phyloP scores from a whole-genome alignment of 2,329 filamentous ascomycete species.

The Pseudogymnoascus sp. region DNA sequence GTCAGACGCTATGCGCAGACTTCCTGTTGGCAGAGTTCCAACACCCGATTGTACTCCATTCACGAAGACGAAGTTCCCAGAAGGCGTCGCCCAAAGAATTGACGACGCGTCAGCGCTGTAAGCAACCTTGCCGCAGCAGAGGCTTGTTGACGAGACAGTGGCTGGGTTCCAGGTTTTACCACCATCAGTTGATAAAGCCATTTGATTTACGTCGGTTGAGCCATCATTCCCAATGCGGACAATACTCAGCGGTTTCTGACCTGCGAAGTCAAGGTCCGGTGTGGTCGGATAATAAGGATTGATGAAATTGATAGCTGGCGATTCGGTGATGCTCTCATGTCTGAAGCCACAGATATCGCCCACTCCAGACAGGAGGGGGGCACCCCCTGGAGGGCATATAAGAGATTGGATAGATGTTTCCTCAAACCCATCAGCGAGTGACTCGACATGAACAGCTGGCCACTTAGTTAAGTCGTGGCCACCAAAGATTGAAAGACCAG shows the following conservation, averaged over 20 bases:
- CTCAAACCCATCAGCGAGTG: constrained; percentile 48
- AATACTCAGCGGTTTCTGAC: constrained; percentile 33
- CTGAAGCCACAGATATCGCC: constrained; percentile 47
- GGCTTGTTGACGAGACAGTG: constrained; percentile 38
- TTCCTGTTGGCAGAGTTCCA: not conserved
- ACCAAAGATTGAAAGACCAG: constrained; percentile 47
- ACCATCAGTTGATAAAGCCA: constrained; percentile 43
- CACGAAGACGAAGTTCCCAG: constrained; percentile 33
- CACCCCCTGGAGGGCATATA: constrained; percentile 42
- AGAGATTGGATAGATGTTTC: constrained; percentile 45
- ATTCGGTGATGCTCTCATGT: constrained; percentile 19
- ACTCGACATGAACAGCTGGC: constrained; percentile 42
- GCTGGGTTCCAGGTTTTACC: constrained; percentile 44
- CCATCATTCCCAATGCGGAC: constrained; percentile 43
- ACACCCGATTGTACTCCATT: not conserved
- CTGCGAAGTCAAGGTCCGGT: constrained; percentile 13
- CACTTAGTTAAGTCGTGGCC: constrained; percentile 49
- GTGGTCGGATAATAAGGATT: constrained; percentile 7
- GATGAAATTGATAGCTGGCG: constrained; percentile 1
- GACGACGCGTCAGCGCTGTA: constrained; percentile 45
- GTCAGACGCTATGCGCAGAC: constrained; percentile 41
- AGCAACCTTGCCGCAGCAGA: constrained; percentile 36
- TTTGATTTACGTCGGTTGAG: constrained; percentile 30
- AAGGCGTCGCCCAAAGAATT: constrained; percentile 40
- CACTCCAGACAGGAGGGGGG: constrained; percentile 44